phyloP scores from a whole-genome alignment of 257 asterid genomes.

The Solanum arcanum region DNA sequence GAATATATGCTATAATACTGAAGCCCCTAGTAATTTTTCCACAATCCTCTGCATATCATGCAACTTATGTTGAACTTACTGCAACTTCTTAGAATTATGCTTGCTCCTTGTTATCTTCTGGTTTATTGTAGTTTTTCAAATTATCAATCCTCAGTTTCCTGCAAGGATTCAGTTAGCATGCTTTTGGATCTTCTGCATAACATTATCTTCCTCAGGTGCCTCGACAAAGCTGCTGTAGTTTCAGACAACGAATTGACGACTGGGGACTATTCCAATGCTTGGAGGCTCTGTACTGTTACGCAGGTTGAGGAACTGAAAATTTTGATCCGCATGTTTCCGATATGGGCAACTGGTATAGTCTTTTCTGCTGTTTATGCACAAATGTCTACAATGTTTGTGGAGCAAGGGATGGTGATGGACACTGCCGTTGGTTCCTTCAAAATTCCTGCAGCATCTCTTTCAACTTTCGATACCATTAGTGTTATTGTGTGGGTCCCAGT shows the following conservation, averaged over 20 bases:
- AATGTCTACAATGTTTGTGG: constrained; percentile 88
- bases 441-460: constrained; percentile 85
- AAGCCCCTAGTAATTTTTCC: background rate
- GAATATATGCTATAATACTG: background rate
- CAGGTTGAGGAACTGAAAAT: constrained; percentile 84
- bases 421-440: constrained; percentile 65
- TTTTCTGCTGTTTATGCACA: constrained; percentile 85
- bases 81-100: background rate
- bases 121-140: background rate
- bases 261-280: constrained; percentile 52
- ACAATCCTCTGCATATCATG: background rate
- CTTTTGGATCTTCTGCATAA: background rate
- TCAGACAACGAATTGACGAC: constrained; percentile 33
- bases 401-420: constrained; percentile 92
- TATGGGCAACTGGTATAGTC: constrained; percentile 91
- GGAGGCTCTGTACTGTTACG: constrained; percentile 85
- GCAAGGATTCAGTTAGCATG: background rate
- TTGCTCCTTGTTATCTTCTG: background rate
- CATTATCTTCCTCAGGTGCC: constrained; percentile 42
- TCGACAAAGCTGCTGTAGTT: constrained; percentile 73
- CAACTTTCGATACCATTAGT: constrained; percentile 68
- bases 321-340: constrained; percentile 82
- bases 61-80: background rate
- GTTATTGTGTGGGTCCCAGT: constrained; percentile 86
- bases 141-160: background rate